Conservation (phyloP, 345 rosid genomes). For the Trapa bicornis region DNA sequence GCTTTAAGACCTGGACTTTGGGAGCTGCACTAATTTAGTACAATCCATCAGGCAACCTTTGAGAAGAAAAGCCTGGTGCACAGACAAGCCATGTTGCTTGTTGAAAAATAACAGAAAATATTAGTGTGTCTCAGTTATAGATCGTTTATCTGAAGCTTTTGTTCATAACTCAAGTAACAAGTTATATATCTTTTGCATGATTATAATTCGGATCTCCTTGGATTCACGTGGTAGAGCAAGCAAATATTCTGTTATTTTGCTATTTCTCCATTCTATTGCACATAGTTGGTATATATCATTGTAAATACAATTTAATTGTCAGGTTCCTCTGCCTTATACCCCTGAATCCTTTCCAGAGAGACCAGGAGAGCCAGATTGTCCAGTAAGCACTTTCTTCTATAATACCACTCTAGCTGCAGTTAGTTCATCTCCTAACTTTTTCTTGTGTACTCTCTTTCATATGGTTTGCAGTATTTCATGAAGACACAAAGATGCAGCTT, state of each 20-base stretch:
- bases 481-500: constrained; percentile 93
- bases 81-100: neutral
- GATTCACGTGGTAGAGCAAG: neutral
- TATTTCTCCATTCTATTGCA: neutral
- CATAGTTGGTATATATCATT: neutral
- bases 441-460: constrained; percentile 7
- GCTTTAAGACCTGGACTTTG: neutral
- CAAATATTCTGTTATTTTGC: neutral
- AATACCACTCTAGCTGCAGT: constrained; percentile 6
- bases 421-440: constrained; percentile 12
- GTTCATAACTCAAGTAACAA: neutral
- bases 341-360: constrained; percentile 66
- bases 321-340: constrained; percentile 49
- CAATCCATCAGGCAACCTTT: neutral
- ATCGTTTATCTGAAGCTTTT: neutral
- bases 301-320: constrained; percentile 10
- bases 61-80: neutral
- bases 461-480: constrained; percentile 54
- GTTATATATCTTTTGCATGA: neutral
- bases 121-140: neutral
- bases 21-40: neutral
- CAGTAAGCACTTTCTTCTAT: constrained; percentile 37
- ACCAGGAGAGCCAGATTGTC: constrained; percentile 90
- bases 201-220: neutral
- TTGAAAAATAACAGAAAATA: neutral